Percentiles rank a stretch among this genome's conserved stretches.
phyloP scores from a whole-genome alignment of 768 basidiomycete species.

The Russula virescens region DNA sequence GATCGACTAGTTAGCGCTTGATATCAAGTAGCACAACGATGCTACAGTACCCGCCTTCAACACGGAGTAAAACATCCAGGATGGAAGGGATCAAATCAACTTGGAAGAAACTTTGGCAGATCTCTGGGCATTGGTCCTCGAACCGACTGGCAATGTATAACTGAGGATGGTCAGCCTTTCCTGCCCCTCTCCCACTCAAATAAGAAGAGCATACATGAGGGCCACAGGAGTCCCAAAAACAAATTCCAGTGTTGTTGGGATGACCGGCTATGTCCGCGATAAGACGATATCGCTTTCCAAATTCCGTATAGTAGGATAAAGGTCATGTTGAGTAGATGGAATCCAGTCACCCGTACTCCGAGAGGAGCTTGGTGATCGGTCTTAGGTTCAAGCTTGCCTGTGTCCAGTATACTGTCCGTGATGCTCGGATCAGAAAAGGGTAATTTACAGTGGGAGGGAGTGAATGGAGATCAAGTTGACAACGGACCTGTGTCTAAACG shows the following conservation, averaged over 20 bases:
- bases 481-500: no score
- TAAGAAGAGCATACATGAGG: not conserved
- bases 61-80: no score
- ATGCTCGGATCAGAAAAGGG: no score
- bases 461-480: no score
- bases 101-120: not conserved
- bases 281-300: not conserved
- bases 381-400: no score
- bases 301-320: not conserved
- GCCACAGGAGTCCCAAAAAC: not conserved
- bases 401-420: no score
- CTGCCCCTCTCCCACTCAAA: not conserved
- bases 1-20: not conserved
- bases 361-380: not conserved
- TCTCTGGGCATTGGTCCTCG: not conserved
- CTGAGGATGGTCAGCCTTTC: not conserved
- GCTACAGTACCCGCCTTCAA: no score
- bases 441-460: no score
- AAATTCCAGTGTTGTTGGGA: not conserved
- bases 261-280: not conserved
- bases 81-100: no score
- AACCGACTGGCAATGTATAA: not conserved
- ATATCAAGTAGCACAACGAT: no score
- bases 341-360: slow-evolving; percentile 1
- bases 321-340: slow-evolving; percentile 3